A percentile compares a stretch with the other conserved stretches of the same genome.
These are phyloP conservation scores for Blastocystis sp. DNA, from an alignment of 352 stramenopile species.

Conservation along the genomic window DNA sequence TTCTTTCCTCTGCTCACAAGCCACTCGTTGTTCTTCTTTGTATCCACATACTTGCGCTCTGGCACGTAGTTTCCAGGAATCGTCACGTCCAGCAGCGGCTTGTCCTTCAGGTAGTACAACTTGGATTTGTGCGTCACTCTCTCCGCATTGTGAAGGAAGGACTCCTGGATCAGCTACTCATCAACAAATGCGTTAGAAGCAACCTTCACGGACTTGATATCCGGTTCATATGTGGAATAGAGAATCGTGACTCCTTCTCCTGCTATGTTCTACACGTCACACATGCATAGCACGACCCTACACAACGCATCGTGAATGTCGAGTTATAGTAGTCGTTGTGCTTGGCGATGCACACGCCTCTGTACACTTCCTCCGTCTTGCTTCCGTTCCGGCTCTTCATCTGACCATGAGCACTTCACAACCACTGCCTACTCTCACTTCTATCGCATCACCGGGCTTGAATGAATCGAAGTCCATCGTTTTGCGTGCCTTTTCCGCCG, in stretches of 20 bases:
- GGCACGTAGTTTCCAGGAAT: constrained; percentile 24
- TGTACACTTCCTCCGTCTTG: constrained; percentile 46
- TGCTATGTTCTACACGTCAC: constrained; percentile 43
- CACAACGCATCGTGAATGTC: constrained; percentile 67
- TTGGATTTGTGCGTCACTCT: constrained; percentile 48
- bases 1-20: constrained; percentile 71
- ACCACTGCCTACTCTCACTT: constrained; percentile 37
- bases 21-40: constrained; percentile 72
- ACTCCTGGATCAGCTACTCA: constrained; percentile 60
- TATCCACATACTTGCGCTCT: constrained; percentile 53
- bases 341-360: constrained; percentile 62
- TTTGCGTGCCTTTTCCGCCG: constrained; percentile 30
- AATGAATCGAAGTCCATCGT: constrained; percentile 69
- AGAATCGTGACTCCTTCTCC: constrained; percentile 58
- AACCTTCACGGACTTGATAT: constrained; percentile 63
- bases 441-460: constrained; percentile 52
- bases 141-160: constrained; percentile 52
- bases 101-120: constrained; percentile 69
- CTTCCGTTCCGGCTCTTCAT: constrained; percentile 43
- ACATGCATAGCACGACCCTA: background rate
- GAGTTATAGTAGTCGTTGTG: constrained; percentile 73
- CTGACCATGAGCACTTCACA: background rate
- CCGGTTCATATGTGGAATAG: constrained; percentile 59
- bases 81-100: constrained; percentile 46
- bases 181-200: background rate